A percentile compares a stretch with the other conserved stretches of the same genome.
Conservation (phyloP, 768 basidiomycete species). For the Tulasnella sp. region DNA sequence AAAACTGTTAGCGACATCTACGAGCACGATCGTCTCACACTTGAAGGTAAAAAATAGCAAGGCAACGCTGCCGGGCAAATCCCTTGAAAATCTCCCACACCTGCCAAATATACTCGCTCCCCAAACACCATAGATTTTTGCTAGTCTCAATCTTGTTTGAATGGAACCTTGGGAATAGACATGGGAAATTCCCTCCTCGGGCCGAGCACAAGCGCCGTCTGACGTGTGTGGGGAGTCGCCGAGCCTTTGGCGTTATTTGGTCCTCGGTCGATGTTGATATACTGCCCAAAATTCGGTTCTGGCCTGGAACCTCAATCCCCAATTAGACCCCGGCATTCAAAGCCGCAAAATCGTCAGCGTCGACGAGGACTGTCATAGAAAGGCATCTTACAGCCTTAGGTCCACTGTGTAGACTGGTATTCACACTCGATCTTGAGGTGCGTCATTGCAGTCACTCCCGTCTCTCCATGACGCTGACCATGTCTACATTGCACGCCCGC, state of each 20-base stretch:
- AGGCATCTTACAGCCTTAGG: neutral
- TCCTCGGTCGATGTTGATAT: neutral
- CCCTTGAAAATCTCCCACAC: neutral
- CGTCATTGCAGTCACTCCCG: neutral
- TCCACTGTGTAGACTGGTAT: neutral
- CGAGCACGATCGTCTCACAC: conserved; percentile 64
- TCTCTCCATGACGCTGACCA: neutral
- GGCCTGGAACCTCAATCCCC: neutral
- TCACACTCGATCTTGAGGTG: neutral
- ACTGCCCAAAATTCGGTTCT: conserved; percentile 9
- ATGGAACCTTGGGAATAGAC: neutral
- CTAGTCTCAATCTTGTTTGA: neutral
- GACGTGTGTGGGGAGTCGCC: conserved; percentile 9
- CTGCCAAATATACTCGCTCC: neutral
- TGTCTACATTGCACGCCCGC: neutral
- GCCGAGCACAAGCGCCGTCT: neutral
- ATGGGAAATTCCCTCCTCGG: neutral
- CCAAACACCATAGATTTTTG: neutral
- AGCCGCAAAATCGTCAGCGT: conserved; percentile 11
- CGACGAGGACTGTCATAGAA: conserved; percentile 1
- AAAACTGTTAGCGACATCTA: conserved; percentile 58
- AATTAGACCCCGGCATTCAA: neutral
- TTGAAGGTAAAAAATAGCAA: conserved; percentile 26
- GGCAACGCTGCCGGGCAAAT: neutral
- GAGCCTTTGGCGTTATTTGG: neutral